Conservation (phyloP, 805 yeast species). For the Clavispora phyllophila region DNA sequence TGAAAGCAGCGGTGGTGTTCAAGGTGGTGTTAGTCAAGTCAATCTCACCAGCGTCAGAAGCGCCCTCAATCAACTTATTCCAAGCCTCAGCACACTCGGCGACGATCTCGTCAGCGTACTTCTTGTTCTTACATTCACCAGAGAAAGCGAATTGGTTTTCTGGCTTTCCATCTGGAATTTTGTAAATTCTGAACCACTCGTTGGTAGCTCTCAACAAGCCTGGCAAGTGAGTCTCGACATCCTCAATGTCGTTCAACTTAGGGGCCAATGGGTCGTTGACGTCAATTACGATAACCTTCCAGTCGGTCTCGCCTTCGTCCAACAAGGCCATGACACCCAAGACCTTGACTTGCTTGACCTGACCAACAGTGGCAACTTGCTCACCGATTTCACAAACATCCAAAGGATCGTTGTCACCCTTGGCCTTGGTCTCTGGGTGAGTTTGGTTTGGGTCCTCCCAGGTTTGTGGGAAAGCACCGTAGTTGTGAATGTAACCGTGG, state of each 20-base stretch:
- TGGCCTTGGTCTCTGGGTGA: conserved; percentile 42
- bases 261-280: conserved; percentile 59
- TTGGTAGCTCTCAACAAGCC: conserved; percentile 64
- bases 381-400: conserved; percentile 48
- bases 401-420: conserved; percentile 44
- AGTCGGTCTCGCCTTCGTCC: conserved; percentile 95
- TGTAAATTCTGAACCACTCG: conserved; percentile 80
- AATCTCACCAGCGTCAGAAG: conserved; percentile 28
- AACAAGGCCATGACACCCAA: conserved; percentile 74
- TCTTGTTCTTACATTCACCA: conserved; percentile 57
- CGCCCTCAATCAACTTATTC: conserved; percentile 49
- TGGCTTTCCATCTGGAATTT: conserved; percentile 77
- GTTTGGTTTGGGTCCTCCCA: conserved; percentile 89
- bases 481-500: conserved; percentile 82
- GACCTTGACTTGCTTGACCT: conserved; percentile 49
- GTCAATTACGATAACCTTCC: conserved; percentile 80
- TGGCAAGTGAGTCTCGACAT: conserved; percentile 65
- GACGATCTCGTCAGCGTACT: conserved; percentile 28
- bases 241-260: conserved; percentile 57
- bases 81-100: conserved; percentile 56
- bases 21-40: conserved; percentile 49
- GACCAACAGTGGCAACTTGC: conserved; percentile 44
- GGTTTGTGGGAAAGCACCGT: conserved; percentile 88
- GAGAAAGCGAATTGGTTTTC: conserved; percentile 69
- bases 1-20: conserved; percentile 45